phyloP scores from a whole-genome alignment of 176 grass and related monocot genomes.

The Zea luxurians region DNA sequence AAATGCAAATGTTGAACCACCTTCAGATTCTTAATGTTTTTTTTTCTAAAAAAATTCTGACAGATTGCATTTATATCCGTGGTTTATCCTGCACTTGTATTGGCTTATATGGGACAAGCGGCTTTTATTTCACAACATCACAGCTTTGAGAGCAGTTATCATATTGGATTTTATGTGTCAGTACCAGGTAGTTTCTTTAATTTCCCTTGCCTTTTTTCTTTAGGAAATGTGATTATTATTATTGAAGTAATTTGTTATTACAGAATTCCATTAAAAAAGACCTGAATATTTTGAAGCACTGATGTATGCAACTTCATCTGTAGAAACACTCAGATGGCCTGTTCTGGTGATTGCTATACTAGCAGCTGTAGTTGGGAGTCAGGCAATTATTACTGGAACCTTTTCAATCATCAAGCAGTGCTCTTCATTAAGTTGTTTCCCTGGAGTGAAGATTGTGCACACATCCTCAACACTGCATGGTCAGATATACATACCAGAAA shows the following conservation, averaged over 20 bases:
- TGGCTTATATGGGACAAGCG: conserved; percentile 97
- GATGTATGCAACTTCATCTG: conserved; percentile 33
- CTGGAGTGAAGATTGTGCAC: conserved; percentile 91
- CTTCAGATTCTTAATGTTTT: conserved; percentile 23
- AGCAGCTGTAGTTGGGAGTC: conserved; percentile 86
- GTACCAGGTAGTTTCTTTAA: conserved; percentile 75
- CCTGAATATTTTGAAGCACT: conserved; percentile 13
- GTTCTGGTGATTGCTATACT: conserved; percentile 93
- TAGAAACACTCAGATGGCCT: conserved; percentile 96
- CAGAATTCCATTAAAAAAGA: neutral
- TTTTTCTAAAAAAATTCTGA: conserved; percentile 27
- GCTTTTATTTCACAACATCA: conserved; percentile 98
- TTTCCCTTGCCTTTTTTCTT: conserved; percentile 16
- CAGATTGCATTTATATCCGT: conserved; percentile 86
- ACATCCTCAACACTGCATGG: conserved; percentile 85
- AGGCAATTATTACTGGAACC: conserved; percentile 95
- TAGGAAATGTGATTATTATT: neutral
- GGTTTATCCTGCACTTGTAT: conserved; percentile 89
- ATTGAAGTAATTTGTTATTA: neutral
- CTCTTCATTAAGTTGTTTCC: conserved; percentile 84
- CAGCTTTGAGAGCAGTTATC: conserved; percentile 69
- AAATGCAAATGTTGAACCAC: neutral
- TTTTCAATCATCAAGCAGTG: conserved; percentile 99
- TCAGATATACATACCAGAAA: conserved; percentile 98
- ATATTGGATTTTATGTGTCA: conserved; percentile 97